Evolutionary conservation across 352 stramenopile species (phyloP).

Genomic region (Globisporangium paroecandrum): DNA sequence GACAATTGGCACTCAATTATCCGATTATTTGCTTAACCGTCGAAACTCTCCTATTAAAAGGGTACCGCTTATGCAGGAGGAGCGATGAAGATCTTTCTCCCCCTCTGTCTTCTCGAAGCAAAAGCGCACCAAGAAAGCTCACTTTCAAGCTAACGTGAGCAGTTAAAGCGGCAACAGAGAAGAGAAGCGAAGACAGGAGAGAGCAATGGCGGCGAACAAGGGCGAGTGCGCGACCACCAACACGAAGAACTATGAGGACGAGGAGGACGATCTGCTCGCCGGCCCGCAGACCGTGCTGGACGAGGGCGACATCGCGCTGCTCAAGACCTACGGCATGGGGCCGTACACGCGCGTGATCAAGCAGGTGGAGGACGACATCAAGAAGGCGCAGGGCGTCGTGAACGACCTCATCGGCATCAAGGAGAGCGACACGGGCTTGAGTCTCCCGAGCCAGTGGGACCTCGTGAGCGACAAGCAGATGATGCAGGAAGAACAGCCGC

Average conservation of each 20-base stretch:
- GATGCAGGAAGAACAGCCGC: constrained; percentile 98
- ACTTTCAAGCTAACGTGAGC: background rate
- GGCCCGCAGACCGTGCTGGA: constrained; percentile 80
- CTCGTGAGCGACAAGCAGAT: constrained; percentile 99
- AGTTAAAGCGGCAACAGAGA: background rate
- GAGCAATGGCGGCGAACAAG: constrained; percentile 15
- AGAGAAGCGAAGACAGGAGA: background rate
- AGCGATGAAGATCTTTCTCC: too few species aligned
- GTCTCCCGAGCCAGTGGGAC: constrained; percentile 98
- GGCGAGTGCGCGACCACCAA: constrained; percentile 97
- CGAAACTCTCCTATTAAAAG: too few species aligned
- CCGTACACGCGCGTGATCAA: constrained; percentile 97
- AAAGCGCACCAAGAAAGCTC: background rate
- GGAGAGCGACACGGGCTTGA: constrained; percentile 99
- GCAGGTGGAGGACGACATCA: constrained; percentile 98
- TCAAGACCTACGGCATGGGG: constrained; percentile 98
- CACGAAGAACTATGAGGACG: constrained; percentile 94
- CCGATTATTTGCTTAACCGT: too few species aligned
- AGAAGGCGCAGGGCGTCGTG: constrained; percentile 93
- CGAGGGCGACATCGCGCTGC: constrained; percentile 97
- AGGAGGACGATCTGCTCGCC: constrained; percentile 85
- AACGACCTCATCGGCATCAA: constrained; percentile 96
- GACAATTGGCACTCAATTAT: too few species aligned
- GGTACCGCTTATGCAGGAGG: too few species aligned
- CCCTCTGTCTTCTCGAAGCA: too few species aligned